Percentiles rank a stretch among this genome's conserved stretches.
These are phyloP conservation scores for Hyphodiscus sp. DNA, from an alignment of 2,329 filamentous ascomycete genomes.

Conservation along the genomic window DNA sequence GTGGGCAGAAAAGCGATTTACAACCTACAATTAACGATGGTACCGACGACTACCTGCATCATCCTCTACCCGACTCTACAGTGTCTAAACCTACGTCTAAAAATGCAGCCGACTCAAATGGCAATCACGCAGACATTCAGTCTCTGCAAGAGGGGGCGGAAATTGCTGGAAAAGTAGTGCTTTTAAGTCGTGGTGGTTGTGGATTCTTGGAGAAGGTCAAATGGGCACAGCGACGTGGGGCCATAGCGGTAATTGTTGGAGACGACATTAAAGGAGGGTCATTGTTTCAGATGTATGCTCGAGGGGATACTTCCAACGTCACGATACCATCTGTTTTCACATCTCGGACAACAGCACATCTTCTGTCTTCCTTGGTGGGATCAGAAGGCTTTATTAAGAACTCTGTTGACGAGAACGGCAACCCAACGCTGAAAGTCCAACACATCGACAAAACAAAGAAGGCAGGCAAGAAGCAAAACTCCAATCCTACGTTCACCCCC, in stretches of 20 bases:
- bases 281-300: slow-evolving; percentile 96
- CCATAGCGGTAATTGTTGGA: slow-evolving; percentile 84
- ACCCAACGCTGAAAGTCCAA: slow-evolving; percentile 47
- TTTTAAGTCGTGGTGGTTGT: slow-evolving; percentile 88
- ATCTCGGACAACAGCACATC: slow-evolving; percentile 86
- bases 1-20: slow-evolving; percentile 15
- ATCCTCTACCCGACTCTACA: slow-evolving; percentile 36
- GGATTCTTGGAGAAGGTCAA: slow-evolving; percentile 96
- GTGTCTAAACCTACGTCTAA: slow-evolving; percentile 27
- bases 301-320: slow-evolving; percentile 89
- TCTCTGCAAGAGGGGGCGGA: slow-evolving; percentile 87
- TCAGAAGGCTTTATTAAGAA: slow-evolving; percentile 58
- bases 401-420: slow-evolving; percentile 52
- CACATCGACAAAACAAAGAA: slow-evolving; percentile 30
- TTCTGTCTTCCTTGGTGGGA: slow-evolving; percentile 82
- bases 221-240: slow-evolving; percentile 90
- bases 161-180: slow-evolving; percentile 85
- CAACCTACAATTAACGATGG: slow-evolving; percentile 54
- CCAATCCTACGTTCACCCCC: slow-evolving; percentile 25
- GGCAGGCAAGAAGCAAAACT: slow-evolving; percentile 22
- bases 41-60: slow-evolving; percentile 78
- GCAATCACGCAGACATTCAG: slow-evolving; percentile 76
- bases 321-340: slow-evolving; percentile 94
- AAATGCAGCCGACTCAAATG: slow-evolving; percentile 18
- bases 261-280: slow-evolving; percentile 86